Evolutionary conservation across 306 rosid species (phyloP).

Genomic region (Purshia tridentata): DNA sequence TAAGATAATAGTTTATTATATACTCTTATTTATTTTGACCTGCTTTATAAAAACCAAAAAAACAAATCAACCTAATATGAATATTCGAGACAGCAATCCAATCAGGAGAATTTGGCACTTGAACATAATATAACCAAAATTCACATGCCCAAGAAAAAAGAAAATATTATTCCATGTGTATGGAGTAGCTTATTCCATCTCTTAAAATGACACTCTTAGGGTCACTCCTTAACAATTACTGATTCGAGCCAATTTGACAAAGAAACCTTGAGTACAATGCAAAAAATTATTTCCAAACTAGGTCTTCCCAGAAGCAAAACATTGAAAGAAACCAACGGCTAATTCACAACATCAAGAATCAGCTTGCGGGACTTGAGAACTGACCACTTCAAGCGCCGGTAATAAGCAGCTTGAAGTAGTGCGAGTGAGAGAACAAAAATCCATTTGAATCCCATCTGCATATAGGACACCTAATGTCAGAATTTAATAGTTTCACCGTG

Average conservation of each 20-base stretch:
- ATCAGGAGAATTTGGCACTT: slow-evolving; percentile 14
- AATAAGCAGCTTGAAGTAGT: slow-evolving; percentile 88
- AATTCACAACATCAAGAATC: slow-evolving; percentile 94
- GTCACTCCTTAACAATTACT: slow-evolving; percentile 50
- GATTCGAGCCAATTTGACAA: slow-evolving; percentile 39
- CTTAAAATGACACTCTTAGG: slow-evolving; percentile 43
- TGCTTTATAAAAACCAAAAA: neutral
- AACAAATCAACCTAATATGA: neutral
- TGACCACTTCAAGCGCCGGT: slow-evolving; percentile 91
- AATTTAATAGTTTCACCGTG: neutral
- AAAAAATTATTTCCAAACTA: slow-evolving; percentile 55
- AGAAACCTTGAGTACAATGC: slow-evolving; percentile 43
- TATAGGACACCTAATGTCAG: slow-evolving; percentile 3
- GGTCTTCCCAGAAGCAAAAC: slow-evolving; percentile 39
- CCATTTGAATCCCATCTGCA: slow-evolving; percentile 99
- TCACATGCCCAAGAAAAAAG: slow-evolving; percentile 25
- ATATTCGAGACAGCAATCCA: slow-evolving; percentile 2
- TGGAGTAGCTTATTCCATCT: slow-evolving; percentile 54
- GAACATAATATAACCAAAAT: slow-evolving; percentile 27
- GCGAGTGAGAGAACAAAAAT: slow-evolving; percentile 91
- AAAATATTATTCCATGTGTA: slow-evolving; percentile 19
- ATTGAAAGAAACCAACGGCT: slow-evolving; percentile 35
- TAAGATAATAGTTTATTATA: too few relatives aligned
- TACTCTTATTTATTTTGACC: too few relatives aligned
- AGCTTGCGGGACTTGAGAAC: slow-evolving; percentile 94